Conservation (phyloP, 2,329 filamentous ascomycete genomes). For the Penicillium sp. region DNA sequence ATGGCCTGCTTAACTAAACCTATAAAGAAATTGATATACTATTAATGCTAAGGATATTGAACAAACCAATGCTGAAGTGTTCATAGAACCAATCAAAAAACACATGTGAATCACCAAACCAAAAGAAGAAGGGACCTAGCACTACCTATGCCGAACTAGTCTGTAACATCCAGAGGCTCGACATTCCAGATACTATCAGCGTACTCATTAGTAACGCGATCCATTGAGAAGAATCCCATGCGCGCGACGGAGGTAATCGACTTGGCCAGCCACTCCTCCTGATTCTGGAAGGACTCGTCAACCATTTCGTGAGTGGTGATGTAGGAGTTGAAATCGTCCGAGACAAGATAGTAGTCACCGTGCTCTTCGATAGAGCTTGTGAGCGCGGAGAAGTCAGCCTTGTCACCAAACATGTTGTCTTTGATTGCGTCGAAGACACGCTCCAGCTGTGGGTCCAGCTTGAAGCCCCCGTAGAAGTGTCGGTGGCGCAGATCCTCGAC, state of each 20-base stretch:
- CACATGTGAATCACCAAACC: background rate
- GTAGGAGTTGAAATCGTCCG: conserved; percentile 96
- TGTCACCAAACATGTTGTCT: conserved; percentile 74
- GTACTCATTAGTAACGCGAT: conserved; percentile 95
- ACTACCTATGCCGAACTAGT: too few species aligned
- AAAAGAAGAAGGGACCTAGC: background rate
- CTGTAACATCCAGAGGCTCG: conserved; percentile 65
- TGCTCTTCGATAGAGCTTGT: conserved; percentile 84
- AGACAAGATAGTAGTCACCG: conserved; percentile 96
- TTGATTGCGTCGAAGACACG: conserved; percentile 84
- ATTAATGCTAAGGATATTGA: background rate
- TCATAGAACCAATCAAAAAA: background rate
- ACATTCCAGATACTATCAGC: conserved; percentile 97
- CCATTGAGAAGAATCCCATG: conserved; percentile 97
- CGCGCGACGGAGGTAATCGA: conserved; percentile 81
- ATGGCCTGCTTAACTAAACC: background rate
- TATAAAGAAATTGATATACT: background rate
- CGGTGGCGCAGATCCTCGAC: conserved; percentile 92
- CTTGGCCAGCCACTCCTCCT: conserved; percentile 90
- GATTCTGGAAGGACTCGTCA: conserved; percentile 86
- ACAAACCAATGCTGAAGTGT: background rate
- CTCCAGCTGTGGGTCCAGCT: conserved; percentile 70
- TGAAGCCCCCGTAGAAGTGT: conserved; percentile 79
- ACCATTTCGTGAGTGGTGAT: conserved; percentile 86
- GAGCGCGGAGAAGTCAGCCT: conserved; percentile 74